phyloP scores from a whole-genome alignment of 352 stramenopile species.

The Pythium sp. region DNA sequence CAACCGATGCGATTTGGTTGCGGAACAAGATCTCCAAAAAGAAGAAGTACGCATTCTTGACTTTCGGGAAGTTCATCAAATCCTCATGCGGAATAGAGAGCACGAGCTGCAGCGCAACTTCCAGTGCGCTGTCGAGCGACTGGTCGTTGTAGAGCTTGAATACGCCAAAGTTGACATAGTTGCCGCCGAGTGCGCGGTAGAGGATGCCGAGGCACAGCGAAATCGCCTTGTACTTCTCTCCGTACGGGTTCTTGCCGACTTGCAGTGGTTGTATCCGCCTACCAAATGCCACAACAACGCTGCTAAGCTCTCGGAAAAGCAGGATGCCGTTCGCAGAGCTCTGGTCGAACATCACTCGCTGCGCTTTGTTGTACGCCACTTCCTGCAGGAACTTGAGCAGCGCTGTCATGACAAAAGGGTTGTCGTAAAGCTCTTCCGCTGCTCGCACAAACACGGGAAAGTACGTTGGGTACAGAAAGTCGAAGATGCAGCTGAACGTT shows the following conservation, averaged over 20 bases:
- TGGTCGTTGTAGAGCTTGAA: slow-evolving; percentile 99
- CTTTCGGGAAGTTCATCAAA: slow-evolving; percentile 96
- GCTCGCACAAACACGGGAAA: slow-evolving; percentile 94
- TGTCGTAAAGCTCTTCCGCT: slow-evolving; percentile 92
- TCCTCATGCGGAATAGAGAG: slow-evolving; percentile 95
- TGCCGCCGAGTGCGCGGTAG: slow-evolving; percentile 86
- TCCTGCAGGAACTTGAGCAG: slow-evolving; percentile 98
- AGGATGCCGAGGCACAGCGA: slow-evolving; percentile 92
- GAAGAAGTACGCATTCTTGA: slow-evolving; percentile 97
- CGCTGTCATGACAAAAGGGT: slow-evolving; percentile 93
- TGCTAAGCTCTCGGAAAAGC: slow-evolving; percentile 95
- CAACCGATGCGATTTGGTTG: slow-evolving; percentile 95
- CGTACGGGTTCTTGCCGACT: slow-evolving; percentile 90
- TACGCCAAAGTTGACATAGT: slow-evolving; percentile 99
- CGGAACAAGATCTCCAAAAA: slow-evolving; percentile 98
- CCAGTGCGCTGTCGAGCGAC: slow-evolving; percentile 91
- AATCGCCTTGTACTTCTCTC: slow-evolving; percentile 98
- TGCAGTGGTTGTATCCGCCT: slow-evolving; percentile 81
- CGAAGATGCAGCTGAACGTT: slow-evolving; percentile 97
- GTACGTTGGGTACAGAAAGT: slow-evolving; percentile 96
- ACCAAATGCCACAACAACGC: slow-evolving; percentile 95
- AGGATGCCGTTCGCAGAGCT: slow-evolving; percentile 97
- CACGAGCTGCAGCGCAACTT: slow-evolving; percentile 93
- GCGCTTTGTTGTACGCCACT: slow-evolving; percentile 93
- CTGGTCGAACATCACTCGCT: slow-evolving; percentile 98